phyloP scores from a whole-genome alignment of 1,139 yeast genomes.

The Casaregolazyma lundiana region DNA sequence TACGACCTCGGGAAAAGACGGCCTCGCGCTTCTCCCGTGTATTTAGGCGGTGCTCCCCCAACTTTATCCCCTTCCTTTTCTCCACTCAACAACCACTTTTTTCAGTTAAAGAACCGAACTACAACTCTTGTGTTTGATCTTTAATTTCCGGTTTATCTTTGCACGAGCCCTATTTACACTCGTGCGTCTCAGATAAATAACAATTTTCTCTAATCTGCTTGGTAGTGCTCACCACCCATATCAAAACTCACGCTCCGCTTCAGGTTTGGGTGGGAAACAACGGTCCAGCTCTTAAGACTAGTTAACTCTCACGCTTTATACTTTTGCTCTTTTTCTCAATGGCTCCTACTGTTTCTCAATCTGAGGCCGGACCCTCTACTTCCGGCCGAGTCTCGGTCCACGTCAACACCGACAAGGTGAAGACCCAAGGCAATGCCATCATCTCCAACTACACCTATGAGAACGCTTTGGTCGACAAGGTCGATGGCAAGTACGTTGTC shows the following conservation, averaged over 20 bases:
- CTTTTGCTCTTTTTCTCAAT: constrained; percentile 13
- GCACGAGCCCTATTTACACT: background rate
- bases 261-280: constrained; percentile 35
- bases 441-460: constrained; percentile 69
- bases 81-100: constrained; percentile 2
- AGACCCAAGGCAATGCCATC: constrained; percentile 54
- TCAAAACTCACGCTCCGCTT: constrained; percentile 32
- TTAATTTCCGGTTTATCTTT: background rate
- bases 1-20: constrained; percentile 3
- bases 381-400: constrained; percentile 47
- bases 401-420: constrained; percentile 56
- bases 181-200: constrained; percentile 8
- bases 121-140: constrained; percentile 1
- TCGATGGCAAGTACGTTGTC: constrained; percentile 57
- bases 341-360: constrained; percentile 29
- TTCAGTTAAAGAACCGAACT: background rate
- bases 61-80: background rate
- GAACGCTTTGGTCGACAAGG: constrained; percentile 55
- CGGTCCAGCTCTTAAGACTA: constrained; percentile 15
- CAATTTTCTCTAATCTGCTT: constrained; percentile 32
- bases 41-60: constrained; percentile 1
- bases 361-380: constrained; percentile 32
- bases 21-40: background rate
- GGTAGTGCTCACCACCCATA: constrained; percentile 35
- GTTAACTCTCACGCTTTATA: constrained; percentile 4